These are phyloP conservation scores for Saturnispora dispora DNA, from an alignment of 805 yeast species.

Conservation along the genomic window DNA sequence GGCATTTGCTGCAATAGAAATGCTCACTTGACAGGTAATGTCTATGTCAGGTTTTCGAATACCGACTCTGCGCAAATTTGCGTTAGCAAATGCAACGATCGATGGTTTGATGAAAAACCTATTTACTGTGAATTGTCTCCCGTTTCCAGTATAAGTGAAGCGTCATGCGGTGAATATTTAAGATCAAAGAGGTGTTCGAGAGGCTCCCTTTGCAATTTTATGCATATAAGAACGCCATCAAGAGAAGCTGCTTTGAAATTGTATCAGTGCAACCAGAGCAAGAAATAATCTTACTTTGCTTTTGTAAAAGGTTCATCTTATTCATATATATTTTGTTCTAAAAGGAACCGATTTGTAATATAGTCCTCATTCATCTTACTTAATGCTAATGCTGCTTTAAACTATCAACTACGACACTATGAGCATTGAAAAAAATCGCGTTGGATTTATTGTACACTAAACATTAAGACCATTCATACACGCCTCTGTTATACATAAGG, in stretches of 20 bases:
- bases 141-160: constrained; percentile 57
- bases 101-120: constrained; percentile 80
- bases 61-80: constrained; percentile 54
- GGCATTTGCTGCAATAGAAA: constrained; percentile 78
- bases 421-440: background rate
- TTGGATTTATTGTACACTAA: background rate
- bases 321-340: background rate
- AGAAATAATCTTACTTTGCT: background rate
- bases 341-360: background rate
- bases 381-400: background rate
- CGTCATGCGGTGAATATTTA: constrained; percentile 68
- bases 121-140: constrained; percentile 75
- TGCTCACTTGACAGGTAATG: constrained; percentile 79
- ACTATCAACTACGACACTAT: background rate
- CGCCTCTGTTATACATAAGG: background rate
- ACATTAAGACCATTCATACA: background rate
- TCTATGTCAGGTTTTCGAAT: constrained; percentile 54
- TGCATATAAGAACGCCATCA: constrained; percentile 59
- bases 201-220: constrained; percentile 78
- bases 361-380: background rate
- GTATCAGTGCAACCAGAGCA: background rate
- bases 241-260: background rate
- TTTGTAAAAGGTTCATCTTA: background rate
- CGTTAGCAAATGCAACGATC: constrained; percentile 50
- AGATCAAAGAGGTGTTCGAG: constrained; percentile 51